Evolutionary conservation across 164 flowering plant species (phyloP).

Genomic region (Aristolochia contorta): DNA sequence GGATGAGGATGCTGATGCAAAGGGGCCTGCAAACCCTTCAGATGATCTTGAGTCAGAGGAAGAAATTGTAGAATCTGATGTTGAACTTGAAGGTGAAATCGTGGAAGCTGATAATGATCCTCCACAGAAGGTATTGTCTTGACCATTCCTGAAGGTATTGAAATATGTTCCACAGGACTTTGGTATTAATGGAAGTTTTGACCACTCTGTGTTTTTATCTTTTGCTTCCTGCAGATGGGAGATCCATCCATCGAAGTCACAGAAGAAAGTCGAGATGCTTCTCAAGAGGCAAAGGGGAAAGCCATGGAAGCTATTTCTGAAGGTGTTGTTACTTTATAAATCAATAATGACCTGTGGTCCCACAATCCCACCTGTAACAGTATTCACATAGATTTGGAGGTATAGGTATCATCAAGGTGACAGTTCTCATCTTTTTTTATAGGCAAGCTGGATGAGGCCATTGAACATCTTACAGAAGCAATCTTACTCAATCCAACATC

Average conservation of each 20-base stretch:
- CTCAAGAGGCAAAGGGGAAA: constrained; percentile 64
- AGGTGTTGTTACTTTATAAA: constrained; percentile 25
- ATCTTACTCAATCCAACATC: constrained; percentile 78
- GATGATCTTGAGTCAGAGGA: constrained; percentile 40
- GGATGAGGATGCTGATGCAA: constrained; percentile 13
- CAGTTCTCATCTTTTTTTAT: constrained; percentile 18
- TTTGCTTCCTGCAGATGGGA: constrained; percentile 61
- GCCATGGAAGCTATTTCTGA: constrained; percentile 92
- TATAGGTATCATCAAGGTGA: too few relatives aligned
- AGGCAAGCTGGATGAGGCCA: constrained; percentile 90
- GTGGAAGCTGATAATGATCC: constrained; percentile 88
- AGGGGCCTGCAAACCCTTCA: constrained; percentile 4
- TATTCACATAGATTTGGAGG: too few relatives aligned
- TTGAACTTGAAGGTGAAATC: constrained; percentile 80
- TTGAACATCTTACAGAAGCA: constrained; percentile 72
- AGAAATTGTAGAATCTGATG: constrained; percentile 76
- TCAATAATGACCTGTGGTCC: too few relatives aligned
- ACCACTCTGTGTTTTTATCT: background rate
- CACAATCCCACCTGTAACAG: too few relatives aligned
- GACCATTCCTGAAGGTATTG: too few relatives aligned
- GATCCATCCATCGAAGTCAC: constrained; percentile 75
- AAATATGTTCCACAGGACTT: too few relatives aligned
- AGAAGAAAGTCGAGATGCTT: constrained; percentile 79
- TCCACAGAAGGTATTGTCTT: constrained; percentile 60
- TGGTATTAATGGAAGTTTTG: background rate